Evolutionary conservation across 2,329 filamentous ascomycete genomes (phyloP).

Genomic region (Sporothrix dimorphospora): DNA sequence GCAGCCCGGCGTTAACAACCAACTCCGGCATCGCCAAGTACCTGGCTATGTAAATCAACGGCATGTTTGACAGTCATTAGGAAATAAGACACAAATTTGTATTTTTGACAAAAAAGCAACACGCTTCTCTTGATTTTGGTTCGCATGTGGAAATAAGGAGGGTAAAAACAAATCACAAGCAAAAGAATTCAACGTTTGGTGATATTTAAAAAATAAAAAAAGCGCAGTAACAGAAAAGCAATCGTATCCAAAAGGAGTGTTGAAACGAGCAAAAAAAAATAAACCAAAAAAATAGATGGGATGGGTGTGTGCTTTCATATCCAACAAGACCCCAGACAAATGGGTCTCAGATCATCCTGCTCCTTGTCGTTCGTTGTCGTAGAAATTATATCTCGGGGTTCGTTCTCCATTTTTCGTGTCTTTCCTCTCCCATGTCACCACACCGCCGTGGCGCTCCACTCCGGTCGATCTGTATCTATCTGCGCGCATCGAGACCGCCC

Average conservation of each 20-base stretch:
- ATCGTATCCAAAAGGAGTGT: background rate
- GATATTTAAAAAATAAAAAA: background rate
- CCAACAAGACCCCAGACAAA: background rate
- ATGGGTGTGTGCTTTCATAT: background rate
- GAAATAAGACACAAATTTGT: background rate
- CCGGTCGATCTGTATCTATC: constrained; percentile 32
- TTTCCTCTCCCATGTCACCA: background rate
- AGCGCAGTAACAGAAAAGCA: background rate
- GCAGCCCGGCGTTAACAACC: background rate
- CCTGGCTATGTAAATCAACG: no score
- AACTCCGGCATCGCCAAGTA: constrained; percentile 12
- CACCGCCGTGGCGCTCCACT: no score
- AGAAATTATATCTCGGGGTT: background rate
- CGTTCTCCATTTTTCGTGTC: background rate
- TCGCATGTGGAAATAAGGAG: background rate
- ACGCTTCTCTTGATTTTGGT: constrained; percentile 13
- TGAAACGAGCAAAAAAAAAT: background rate
- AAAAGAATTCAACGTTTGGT: background rate
- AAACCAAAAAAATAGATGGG: background rate
- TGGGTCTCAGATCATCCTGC: background rate
- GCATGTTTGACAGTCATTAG: background rate
- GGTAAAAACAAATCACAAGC: background rate
- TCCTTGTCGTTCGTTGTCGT: background rate
- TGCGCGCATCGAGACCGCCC: constrained; percentile 58
- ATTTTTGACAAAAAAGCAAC: constrained; percentile 1